Evolutionary conservation across 805 yeast species (phyloP), one percentile per base, ranked within the genome.

Genomic region (Candida krabiensis): DNA sequence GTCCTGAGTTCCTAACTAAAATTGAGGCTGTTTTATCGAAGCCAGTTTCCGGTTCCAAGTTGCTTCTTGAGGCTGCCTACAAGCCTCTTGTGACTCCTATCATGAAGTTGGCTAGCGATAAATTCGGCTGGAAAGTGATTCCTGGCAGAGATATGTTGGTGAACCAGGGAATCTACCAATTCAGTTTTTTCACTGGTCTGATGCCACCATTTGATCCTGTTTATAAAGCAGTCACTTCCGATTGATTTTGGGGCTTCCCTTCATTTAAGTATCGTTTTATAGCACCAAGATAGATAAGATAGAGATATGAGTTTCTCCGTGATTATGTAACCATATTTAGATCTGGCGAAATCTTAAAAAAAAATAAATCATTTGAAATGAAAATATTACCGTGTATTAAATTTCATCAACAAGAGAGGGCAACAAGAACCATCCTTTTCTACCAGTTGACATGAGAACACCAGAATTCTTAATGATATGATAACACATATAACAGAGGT

Each of bases 61-160:
- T 76, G 9, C 68, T 91, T 19, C 66, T 93, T 36, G 99, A 93
- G 49, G 97, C 98, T 33, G 95, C 97, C 16, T 93, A 93, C 70
- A 90, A 88, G 61, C 98, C 98, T 13, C 67, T 77, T 19, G 72
- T 81, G 13, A 91, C 99, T 0, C 93, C 95, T 15, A 69, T 91
- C 28, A 90, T 93, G 96, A 69, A 69, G 51, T 57, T 85, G 17
- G 96, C 97, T 6, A 58, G 58, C 19, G 76, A 73, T 21, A 69
- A 75, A 50, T 73, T 62, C 45, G 73, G 75, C 6, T 88, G 96
- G 96, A 71, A 69, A n/a, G 83, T 82, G n/a, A 74, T 91, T 48
- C 85, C 90, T 7, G 99, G 99, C 9, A 79, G 84, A 24, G 87
- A 89, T 55, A 86, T 95, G 93, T 73, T 93, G 47, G 89, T 90